These are phyloP conservation scores for Phytophthora meadii DNA, from an alignment of 352 stramenopile genomes.

Conservation along the genomic window DNA sequence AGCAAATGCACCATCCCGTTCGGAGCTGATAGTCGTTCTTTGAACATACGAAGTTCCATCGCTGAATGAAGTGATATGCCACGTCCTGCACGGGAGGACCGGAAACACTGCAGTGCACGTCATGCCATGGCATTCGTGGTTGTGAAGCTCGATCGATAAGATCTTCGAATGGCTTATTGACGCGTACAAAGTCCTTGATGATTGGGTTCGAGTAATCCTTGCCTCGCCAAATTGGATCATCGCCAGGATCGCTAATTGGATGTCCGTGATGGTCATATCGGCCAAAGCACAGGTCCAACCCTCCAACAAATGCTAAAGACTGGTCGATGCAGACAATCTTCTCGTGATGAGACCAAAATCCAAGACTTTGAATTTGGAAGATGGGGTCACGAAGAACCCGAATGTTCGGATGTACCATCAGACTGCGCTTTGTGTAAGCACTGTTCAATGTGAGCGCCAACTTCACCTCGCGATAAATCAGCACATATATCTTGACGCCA, in stretches of 20 bases:
- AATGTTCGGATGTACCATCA: conserved; percentile 89
- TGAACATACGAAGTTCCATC: conserved; percentile 92
- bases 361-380: conserved; percentile 90
- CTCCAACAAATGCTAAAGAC: conserved; percentile 80
- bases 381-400: conserved; percentile 90
- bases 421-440: conserved; percentile 81
- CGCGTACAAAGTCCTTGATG: conserved; percentile 90
- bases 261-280: conserved; percentile 87
- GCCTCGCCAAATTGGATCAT: conserved; percentile 74
- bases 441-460: conserved; percentile 90
- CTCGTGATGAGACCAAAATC: conserved; percentile 94
- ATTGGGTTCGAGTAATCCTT: conserved; percentile 92
- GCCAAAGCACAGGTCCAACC: conserved; percentile 90
- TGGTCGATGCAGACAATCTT: conserved; percentile 94
- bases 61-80: conserved; percentile 91
- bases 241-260: conserved; percentile 71
- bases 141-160: conserved; percentile 79
- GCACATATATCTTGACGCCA: conserved; percentile 90
- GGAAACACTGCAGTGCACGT: conserved; percentile 87
- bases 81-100: conserved; percentile 86
- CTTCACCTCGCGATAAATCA: conserved; percentile 93
- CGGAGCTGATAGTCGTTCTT: conserved; percentile 90
- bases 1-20: conserved; percentile 89
- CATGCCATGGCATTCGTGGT: conserved; percentile 91
- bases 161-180: conserved; percentile 87